These are phyloP conservation scores for Lathyrus tuberosus DNA, from an alignment of 306 rosid genomes.

Conservation along the genomic window DNA sequence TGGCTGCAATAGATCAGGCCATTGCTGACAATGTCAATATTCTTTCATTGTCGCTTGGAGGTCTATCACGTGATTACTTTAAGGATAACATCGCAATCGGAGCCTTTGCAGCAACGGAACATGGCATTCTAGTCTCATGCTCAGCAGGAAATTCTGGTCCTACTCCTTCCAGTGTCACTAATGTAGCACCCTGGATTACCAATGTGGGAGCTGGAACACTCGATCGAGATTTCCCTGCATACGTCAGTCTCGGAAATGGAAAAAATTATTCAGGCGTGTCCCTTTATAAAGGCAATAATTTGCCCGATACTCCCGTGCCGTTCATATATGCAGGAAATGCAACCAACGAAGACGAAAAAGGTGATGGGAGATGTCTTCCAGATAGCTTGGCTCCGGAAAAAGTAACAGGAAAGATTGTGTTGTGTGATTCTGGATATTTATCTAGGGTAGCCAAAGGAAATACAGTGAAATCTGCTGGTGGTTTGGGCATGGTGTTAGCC, in stretches of 20 bases:
- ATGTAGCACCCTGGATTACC: conserved; percentile 89
- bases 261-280: conserved; percentile 67
- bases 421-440: conserved; percentile 64
- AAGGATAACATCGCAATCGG: conserved; percentile 65
- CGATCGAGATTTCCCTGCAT: conserved; percentile 83
- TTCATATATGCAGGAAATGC: conserved; percentile 64
- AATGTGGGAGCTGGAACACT: conserved; percentile 91
- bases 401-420: conserved; percentile 70
- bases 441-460: conserved; percentile 62
- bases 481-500: conserved; percentile 71
- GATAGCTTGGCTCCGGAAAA: conserved; percentile 56
- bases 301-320: conserved; percentile 40
- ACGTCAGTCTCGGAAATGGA: conserved; percentile 67
- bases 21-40: no score
- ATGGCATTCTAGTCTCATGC: conserved; percentile 69
- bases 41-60: conserved; percentile 62
- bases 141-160: conserved; percentile 87
- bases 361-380: conserved; percentile 49
- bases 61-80: conserved; percentile 49
- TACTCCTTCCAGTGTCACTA: conserved; percentile 38
- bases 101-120: conserved; percentile 78
- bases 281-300: conserved; percentile 44
- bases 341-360: conserved; percentile 21
- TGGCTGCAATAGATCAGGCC: no score
- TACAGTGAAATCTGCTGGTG: conserved; percentile 68